phyloP scores from a whole-genome alignment of 164 flowering plant species.

The Vitis riparia region DNA sequence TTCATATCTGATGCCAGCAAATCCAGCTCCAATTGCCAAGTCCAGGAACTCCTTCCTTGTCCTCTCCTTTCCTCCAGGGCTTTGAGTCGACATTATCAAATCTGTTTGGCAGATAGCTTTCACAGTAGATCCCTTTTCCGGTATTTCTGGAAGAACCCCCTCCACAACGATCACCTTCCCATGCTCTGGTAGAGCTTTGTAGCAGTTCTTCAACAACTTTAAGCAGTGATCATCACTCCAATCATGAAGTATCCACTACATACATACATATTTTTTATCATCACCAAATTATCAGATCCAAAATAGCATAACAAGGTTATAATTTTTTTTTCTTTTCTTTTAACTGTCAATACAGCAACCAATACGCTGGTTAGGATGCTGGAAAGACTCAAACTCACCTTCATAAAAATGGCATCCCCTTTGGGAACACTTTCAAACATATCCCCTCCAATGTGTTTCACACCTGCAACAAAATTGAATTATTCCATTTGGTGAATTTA shows the following conservation, averaged over 20 bases:
- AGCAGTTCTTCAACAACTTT: slow-evolving; percentile 38
- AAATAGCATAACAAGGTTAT: too few relatives aligned
- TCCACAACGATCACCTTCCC: slow-evolving; percentile 44
- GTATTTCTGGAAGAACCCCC: slow-evolving; percentile 14
- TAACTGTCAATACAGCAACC: too few relatives aligned
- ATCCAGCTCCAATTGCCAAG: slow-evolving; percentile 37
- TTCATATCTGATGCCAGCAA: slow-evolving; percentile 11
- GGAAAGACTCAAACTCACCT: slow-evolving; percentile 21
- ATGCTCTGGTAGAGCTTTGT: slow-evolving; percentile 20
- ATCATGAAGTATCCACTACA: slow-evolving; percentile 41
- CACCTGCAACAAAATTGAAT: slow-evolving; percentile 20
- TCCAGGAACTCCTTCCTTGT: slow-evolving; percentile 26
- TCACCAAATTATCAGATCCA: too few relatives aligned
- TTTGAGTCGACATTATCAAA: slow-evolving; percentile 26
- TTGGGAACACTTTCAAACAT: slow-evolving; percentile 41
- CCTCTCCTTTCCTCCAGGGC: slow-evolving; percentile 47
- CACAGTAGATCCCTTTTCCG: slow-evolving; percentile 14
- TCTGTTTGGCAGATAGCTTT: slow-evolving; percentile 9
- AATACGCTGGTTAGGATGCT: too few relatives aligned
- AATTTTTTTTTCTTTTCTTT: too few relatives aligned
- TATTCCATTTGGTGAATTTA: too few relatives aligned
- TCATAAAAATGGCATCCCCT: slow-evolving; percentile 47
- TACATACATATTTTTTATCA: too few relatives aligned
- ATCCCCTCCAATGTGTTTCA: slow-evolving; percentile 44
- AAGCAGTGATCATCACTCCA: slow-evolving; percentile 45